phyloP scores from a whole-genome alignment of 306 rosid species.

The Albizia julibrissin region DNA sequence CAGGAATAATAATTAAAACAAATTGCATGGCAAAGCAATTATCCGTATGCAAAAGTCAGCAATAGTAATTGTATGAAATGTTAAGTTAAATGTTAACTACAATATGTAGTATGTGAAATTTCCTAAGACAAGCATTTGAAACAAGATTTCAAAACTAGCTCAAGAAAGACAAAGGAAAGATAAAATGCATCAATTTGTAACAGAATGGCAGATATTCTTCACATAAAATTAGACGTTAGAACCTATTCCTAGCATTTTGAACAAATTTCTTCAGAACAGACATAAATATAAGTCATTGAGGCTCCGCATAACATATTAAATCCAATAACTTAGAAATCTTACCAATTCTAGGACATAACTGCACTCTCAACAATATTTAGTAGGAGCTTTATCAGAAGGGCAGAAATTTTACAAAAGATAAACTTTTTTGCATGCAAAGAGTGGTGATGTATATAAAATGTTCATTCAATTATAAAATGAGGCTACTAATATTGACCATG shows the following conservation, averaged over 20 bases:
- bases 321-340: background rate
- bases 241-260: background rate
- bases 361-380: background rate
- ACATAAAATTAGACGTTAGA: background rate
- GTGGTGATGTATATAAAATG: background rate
- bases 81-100: slow-evolving; percentile 14
- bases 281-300: background rate
- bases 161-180: background rate
- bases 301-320: background rate
- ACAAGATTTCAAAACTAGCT: slow-evolving; percentile 18
- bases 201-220: background rate
- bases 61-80: background rate
- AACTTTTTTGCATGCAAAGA: background rate
- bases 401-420: background rate
- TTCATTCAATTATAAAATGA: background rate
- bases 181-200: slow-evolving; percentile 12
- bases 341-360: background rate
- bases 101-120: slow-evolving; percentile 15
- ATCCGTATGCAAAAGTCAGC: slow-evolving; percentile 18
- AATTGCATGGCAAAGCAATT: slow-evolving; percentile 24
- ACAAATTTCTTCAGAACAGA: background rate
- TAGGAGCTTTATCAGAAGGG: background rate
- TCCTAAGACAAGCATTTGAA: background rate
- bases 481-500: background rate
- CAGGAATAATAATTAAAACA: slow-evolving; percentile 30